phyloP scores from a whole-genome alignment of 2,329 filamentous ascomycete species.

The Sporothrix schenckii region DNA sequence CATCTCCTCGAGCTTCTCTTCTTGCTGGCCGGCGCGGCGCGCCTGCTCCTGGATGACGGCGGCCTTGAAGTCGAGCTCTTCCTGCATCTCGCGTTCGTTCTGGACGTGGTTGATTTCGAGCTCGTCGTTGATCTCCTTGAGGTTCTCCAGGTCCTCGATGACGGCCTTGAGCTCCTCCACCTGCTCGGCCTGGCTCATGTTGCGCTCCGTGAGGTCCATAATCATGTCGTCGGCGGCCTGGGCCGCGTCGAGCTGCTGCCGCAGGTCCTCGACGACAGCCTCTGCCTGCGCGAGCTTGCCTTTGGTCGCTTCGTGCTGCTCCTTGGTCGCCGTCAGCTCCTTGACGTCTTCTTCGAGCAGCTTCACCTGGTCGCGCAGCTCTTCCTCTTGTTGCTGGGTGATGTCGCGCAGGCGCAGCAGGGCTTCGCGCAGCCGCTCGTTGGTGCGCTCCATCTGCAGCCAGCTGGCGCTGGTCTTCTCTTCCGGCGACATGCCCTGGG shows the following conservation, averaged over 20 bases:
- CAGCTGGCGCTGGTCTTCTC: slow-evolving; percentile 85
- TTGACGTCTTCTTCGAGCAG: slow-evolving; percentile 72
- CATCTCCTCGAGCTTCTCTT: slow-evolving; percentile 79
- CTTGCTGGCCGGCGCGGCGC: slow-evolving; percentile 72
- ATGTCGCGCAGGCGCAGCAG: slow-evolving; percentile 82
- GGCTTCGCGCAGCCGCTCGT: slow-evolving; percentile 83
- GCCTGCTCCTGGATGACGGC: slow-evolving; percentile 79
- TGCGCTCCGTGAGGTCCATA: slow-evolving; percentile 85
- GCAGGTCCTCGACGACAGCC: slow-evolving; percentile 77
- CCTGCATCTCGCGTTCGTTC: slow-evolving; percentile 90
- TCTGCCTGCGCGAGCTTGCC: slow-evolving; percentile 75
- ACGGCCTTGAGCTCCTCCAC: slow-evolving; percentile 79
- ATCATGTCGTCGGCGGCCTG: slow-evolving; percentile 91
- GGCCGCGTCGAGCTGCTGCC: slow-evolving; percentile 87
- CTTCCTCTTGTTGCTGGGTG: slow-evolving; percentile 80
- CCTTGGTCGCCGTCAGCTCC: slow-evolving; percentile 67
- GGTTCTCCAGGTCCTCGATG: slow-evolving; percentile 82
- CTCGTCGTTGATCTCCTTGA: slow-evolving; percentile 93
- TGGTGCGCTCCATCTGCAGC: slow-evolving; percentile 88
- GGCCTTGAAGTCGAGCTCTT: slow-evolving; percentile 89
- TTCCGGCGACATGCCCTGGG: slow-evolving; percentile 82
- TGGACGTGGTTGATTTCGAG: slow-evolving; percentile 91
- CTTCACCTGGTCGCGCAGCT: slow-evolving; percentile 74
- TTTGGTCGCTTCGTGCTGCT: slow-evolving; percentile 69
- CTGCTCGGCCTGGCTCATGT: slow-evolving; percentile 78